Base-by-base conservation (phyloP, 306 rosid genomes). In the Medicago ruthenica region DNA sequence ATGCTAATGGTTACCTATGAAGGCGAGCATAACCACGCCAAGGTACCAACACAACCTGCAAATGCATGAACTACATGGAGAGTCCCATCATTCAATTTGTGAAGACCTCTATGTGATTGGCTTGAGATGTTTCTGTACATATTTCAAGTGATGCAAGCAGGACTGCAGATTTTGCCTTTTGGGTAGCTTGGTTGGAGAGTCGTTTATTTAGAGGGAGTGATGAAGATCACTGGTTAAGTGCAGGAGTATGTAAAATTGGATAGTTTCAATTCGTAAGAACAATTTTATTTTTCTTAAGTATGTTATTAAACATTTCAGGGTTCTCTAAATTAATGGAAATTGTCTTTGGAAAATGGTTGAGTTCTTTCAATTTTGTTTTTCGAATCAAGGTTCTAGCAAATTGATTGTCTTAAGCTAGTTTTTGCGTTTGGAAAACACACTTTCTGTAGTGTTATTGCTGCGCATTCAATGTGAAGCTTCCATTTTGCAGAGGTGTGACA, bases 1-100 rank as follows among this genome's bases (percentile, higher is more conserved):
- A 96, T 96, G 99, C 97, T 96, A 44, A 85, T 87, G 5, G 98
- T 96, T 70, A 96, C 98, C 60, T 96, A 96, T 75, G 99, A 96
- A 92, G 98, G 97, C 0, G 99, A 96, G 80, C 99, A 96, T 71
- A 96, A 88, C 85, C 99, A 96, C 80, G 88, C 97, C 2, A 89
- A 88, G 81, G 47, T 90, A 78, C 88, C 89, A 51, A 83, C 93
- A 37, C 97, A 92, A 78, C 78, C 99, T 15, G 84, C 97, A 85
- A 89, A 90, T 76, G 87, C 92, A 68, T 90, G 90, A 89, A 58
- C 79, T 47, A 24, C 57, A 62, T 62, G 70, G 85, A 73, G 76
- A 76, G 84, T 83, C 80, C 79, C 24, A 41, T 73, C 34, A 62
- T 78, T 79, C 59, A 50, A 67, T 61, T 73, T 73, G 76, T 78